A percentile compares a stretch with the other conserved stretches of the same genome.
Evolutionary conservation across 2,329 filamentous ascomycete genomes (phyloP).

Genomic region (Colletotrichum kahawae): DNA sequence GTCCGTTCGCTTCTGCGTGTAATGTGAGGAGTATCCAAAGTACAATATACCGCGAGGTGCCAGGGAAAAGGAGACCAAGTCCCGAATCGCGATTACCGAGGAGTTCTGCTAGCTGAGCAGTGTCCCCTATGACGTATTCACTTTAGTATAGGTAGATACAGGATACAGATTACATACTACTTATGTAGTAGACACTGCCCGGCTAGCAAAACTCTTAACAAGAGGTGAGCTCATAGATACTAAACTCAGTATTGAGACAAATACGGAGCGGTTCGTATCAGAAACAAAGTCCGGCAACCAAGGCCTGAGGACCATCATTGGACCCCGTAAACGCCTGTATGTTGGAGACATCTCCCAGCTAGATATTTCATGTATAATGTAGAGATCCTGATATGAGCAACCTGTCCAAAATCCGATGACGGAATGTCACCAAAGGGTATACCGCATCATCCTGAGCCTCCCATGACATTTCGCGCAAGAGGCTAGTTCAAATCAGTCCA

Average conservation of each 20-base stretch:
- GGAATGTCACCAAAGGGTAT: not conserved
- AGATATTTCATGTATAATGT: not conserved
- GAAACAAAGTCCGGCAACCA: not conserved
- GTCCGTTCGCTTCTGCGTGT: not conserved
- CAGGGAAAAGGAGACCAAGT: not conserved
- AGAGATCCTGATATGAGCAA: not conserved
- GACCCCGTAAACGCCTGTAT: not conserved
- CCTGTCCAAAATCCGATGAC: not conserved
- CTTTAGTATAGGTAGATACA: too few relatives aligned
- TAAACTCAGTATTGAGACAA: not conserved
- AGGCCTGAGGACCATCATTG: not conserved
- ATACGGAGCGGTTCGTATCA: not conserved
- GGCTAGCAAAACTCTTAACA: too few relatives aligned
- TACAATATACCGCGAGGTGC: not conserved
- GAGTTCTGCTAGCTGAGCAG: too few relatives aligned
- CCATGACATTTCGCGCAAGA: not conserved
- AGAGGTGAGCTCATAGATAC: not conserved
- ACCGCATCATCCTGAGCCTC: not conserved
- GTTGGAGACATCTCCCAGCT: not conserved
- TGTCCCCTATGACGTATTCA: too few relatives aligned
- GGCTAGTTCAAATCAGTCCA: constrained; percentile 19
- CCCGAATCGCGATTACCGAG: rapidly evolving
- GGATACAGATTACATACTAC: too few relatives aligned
- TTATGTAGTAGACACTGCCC: too few relatives aligned
- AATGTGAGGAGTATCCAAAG: not conserved